Base-by-base conservation (phyloP, 352 stramenopile genomes). In the Globisporangium perplexum region DNA sequence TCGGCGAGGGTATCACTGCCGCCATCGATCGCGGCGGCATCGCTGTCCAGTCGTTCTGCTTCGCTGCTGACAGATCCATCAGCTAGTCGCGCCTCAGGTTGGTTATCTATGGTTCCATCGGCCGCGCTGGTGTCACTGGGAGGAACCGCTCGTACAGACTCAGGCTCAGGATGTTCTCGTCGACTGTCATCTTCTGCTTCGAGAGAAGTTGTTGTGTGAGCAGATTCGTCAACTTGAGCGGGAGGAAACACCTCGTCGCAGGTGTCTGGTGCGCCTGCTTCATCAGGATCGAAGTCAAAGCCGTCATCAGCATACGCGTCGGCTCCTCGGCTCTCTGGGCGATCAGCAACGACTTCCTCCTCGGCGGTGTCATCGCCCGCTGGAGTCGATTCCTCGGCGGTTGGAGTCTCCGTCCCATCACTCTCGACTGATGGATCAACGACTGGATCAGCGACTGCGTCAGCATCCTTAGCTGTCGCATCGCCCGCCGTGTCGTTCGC, bases 251-350 rank as follows among this genome's bases (percentile, higher is more conserved):
- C n/a, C 7, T 45, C 39, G 20, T 24, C 28, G 26, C 30, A 8
- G 30, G 28, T 53, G 11, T 41, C 33, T 20, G 7, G 4, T 11
- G 17, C 12, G 2, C 4, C 28, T 18, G 45, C 54, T 10, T 41
- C 48, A 11, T 53, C 56, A 8, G 45, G 31, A 12, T 57, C 49
- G 33, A 46, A 46, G 18, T 57, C 56, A 35, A 62, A 62, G 18
- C 48, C 43, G 7, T 57, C 56, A 8, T 57, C 56, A 14, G 49
- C 56, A 22, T 57, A 62, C 43, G 56, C 48, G 24, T 62, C 49
- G 45, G 35, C 41, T 17, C 50, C 55, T 23, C 41, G 47, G 26
- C 39, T 62, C 35, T 33, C 41, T 10, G 47, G 42, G 20, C 56
- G 56, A 24, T 62, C 56, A 20, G 11, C 18, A 17, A 38, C 22